phyloP scores from a whole-genome alignment of 2,329 filamentous ascomycete genomes.

The Aureobasidium sp. region DNA sequence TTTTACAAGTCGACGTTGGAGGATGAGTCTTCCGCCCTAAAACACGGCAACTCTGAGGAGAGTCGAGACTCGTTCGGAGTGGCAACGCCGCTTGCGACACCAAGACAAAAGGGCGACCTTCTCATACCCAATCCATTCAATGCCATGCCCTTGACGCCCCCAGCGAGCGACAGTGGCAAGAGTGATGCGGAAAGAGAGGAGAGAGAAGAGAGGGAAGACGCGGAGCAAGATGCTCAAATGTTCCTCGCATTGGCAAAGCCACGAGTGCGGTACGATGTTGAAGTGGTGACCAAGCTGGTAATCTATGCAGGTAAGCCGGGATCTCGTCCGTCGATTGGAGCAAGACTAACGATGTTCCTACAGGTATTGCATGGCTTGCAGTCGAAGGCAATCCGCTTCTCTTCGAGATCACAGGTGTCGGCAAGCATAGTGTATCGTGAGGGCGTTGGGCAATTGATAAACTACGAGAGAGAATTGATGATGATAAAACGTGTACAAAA shows the following conservation, averaged over 20 bases:
- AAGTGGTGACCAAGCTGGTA: slow-evolving; percentile 93
- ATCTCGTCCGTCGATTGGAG: no score
- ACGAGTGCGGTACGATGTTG: slow-evolving; percentile 92
- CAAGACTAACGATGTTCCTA: slow-evolving; percentile 18
- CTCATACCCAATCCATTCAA: slow-evolving; percentile 3
- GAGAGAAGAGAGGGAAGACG: slow-evolving; percentile 31
- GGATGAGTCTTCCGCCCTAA: not conserved
- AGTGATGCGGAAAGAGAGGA: slow-evolving; percentile 17
- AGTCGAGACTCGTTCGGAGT: not conserved
- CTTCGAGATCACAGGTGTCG: slow-evolving; percentile 38
- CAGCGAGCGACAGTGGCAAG: slow-evolving; percentile 25
- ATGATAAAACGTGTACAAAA: not conserved
- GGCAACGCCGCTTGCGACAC: not conserved
- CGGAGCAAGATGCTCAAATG: slow-evolving; percentile 53
- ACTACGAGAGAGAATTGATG: not conserved
- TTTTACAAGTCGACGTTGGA: not conserved
- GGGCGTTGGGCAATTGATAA: not conserved
- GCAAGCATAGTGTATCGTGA: slow-evolving; percentile 8
- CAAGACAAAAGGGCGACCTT: not conserved
- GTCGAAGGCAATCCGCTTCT: slow-evolving; percentile 67
- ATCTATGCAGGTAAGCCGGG: slow-evolving; percentile 74
- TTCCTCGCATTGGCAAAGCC: slow-evolving; percentile 80
- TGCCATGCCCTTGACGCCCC: slow-evolving; percentile 26
- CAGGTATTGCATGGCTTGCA: slow-evolving; percentile 77
- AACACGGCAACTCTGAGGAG: not conserved